Percentiles rank a stretch among this genome's conserved stretches.
Conservation (phyloP, 768 basidiomycete genomes). For the Boletus eberwhitei region DNA sequence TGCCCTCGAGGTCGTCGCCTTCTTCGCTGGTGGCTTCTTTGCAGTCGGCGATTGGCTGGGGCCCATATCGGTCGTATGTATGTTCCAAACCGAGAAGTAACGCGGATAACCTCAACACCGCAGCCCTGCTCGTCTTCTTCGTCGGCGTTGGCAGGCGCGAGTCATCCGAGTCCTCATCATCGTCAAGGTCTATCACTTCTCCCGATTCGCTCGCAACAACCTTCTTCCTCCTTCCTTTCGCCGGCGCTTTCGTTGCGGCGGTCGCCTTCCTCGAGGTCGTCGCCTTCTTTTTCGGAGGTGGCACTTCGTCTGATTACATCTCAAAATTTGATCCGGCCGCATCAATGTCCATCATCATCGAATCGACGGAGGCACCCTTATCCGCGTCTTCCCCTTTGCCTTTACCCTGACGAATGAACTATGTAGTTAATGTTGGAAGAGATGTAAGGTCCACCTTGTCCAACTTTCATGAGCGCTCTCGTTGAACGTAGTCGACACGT, state of each 20-base stretch:
- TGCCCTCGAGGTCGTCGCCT: constrained; percentile 33
- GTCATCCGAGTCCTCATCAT: constrained; percentile 53
- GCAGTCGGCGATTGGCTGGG: constrained; percentile 34
- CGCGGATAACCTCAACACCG: constrained; percentile 54
- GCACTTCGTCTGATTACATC: constrained; percentile 39
- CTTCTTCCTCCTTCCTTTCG: constrained; percentile 57
- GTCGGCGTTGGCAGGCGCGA: constrained; percentile 40
- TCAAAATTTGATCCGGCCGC: constrained; percentile 49
- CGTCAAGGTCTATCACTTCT: constrained; percentile 52
- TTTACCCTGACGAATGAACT: constrained; percentile 41
- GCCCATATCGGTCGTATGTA: constrained; percentile 19
- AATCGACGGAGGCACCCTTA: constrained; percentile 50
- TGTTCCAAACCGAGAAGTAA: constrained; percentile 22
- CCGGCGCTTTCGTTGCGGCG: constrained; percentile 38
- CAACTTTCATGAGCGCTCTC: constrained; percentile 61
- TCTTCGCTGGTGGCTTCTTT: constrained; percentile 57
- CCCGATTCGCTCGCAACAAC: constrained; percentile 48
- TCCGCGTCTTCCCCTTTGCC: constrained; percentile 54
- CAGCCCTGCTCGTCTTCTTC: constrained; percentile 62
- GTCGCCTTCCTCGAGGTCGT: constrained; percentile 31
- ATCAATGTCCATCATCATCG: constrained; percentile 78
- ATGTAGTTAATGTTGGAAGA: neutral
- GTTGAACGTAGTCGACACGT: constrained; percentile 61
- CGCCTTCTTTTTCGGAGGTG: constrained; percentile 43
- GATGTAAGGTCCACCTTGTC: constrained; percentile 43